phyloP scores from a whole-genome alignment of 306 rosid species.

The Alnus glutinosa region DNA sequence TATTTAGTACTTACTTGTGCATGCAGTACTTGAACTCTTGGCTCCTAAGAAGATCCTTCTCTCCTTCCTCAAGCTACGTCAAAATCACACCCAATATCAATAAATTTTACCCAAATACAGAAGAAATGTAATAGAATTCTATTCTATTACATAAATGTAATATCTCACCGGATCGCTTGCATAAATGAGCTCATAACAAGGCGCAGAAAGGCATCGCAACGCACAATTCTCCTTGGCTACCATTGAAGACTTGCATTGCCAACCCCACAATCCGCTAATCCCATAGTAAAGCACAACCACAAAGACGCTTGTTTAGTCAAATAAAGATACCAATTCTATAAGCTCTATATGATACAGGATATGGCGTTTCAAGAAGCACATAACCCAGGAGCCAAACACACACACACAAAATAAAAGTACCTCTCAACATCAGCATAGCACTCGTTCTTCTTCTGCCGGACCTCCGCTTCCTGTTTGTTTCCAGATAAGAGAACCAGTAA shows the following conservation, averaged over 20 bases:
- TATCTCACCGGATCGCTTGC: conserved; percentile 83
- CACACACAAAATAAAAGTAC: conserved; percentile 17
- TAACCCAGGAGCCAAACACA: too few species aligned
- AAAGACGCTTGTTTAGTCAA: background rate
- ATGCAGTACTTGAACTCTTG: conserved; percentile 87
- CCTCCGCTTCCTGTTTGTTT: conserved; percentile 71
- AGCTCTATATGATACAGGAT: background rate
- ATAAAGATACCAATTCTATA: background rate
- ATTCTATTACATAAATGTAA: background rate
- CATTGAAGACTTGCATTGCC: conserved; percentile 68
- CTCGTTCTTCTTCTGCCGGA: conserved; percentile 71
- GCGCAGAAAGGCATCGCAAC: conserved; percentile 77
- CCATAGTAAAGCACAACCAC: background rate
- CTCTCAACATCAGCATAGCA: conserved; percentile 87
- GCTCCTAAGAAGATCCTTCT: conserved; percentile 73
- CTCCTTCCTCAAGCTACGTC: conserved; percentile 94
- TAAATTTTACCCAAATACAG: conserved; percentile 12
- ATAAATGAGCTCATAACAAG: conserved; percentile 76
- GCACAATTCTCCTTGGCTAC: conserved; percentile 90
- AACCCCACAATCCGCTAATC: conserved; percentile 85
- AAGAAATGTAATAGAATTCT: conserved; percentile 10
- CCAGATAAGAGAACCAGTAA: background rate
- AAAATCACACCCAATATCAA: conserved; percentile 15
- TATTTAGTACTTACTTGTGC: conserved; percentile 63
- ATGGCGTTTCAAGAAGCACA: background rate